Percentiles rank a stretch among this genome's conserved stretches.
Conservation (phyloP, 305 asterid genomes). For the Vinca major region DNA sequence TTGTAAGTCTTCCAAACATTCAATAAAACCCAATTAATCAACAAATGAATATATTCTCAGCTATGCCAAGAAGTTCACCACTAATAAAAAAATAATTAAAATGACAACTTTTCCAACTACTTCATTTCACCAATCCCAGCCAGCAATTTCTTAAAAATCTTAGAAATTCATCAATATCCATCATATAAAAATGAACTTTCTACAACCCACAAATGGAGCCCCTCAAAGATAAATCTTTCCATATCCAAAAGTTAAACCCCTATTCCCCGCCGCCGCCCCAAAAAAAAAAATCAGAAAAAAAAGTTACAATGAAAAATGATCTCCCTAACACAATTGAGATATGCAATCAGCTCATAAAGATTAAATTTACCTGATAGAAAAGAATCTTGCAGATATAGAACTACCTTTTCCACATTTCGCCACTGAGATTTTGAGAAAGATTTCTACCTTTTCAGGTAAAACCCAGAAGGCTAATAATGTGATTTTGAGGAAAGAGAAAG, state of each 20-base stretch:
- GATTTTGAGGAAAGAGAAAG: background rate
- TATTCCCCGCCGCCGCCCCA: no score
- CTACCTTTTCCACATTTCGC: constrained; percentile 3
- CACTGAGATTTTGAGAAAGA: background rate
- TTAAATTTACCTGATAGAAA: constrained; percentile 12
- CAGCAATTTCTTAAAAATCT: background rate
- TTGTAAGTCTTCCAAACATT: background rate
- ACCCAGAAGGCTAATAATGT: constrained; percentile 2
- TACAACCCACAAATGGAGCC: background rate
- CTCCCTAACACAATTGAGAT: background rate
- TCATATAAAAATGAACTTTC: background rate
- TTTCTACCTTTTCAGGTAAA: background rate
- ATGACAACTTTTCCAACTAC: constrained; percentile 2
- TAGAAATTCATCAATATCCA: background rate
- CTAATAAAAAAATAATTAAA: background rate
- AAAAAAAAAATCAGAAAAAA: no score
- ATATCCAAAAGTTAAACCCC: background rate
- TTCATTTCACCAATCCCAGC: background rate
- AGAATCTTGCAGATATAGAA: background rate
- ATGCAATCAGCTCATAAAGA: background rate
- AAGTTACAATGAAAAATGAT: no score
- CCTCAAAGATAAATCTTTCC: background rate
- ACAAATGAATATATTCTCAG: background rate
- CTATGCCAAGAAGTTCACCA: background rate
- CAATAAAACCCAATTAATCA: background rate